Evolutionary conservation across 495 filamentous ascomycete genomes (phyloP), one percentile per base, ranked within the genome.

Genomic region (Podospora comata): DNA sequence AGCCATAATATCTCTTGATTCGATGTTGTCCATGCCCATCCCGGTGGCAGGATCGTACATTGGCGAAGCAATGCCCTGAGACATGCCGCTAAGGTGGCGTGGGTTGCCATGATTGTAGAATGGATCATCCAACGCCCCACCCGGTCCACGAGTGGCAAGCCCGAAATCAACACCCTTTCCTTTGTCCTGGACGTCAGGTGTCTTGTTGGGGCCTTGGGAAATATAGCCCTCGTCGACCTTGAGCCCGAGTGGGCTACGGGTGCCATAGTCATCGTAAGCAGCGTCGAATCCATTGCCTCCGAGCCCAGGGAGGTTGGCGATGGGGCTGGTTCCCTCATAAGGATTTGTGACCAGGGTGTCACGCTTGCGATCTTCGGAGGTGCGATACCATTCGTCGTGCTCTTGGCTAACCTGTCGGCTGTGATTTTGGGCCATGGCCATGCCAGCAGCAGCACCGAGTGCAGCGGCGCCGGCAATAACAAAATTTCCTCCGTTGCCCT

Each of bases 1-100:
- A 55, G 95, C 93, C 70, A 98, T 89, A 72, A 99, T 96, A 76
- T 99, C 96, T 79, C 97, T 94, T 5, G 92, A 97, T 77, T 99
- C 89, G 67, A 99, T 99, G 54, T 89, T 85, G 69, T 98, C 94
- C 68, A 97, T 91, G 39, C 94, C 94, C 62, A 85, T 87, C 30
- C 96, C 95, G 5, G 92, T 97, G 23, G 94, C 86, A 68, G 92
- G 89, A 76, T 98, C 95, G 73, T 97, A 98, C 19, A 97, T 79
- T 5, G 93, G 94, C 11, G 92, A 94, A 44, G 85, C 87, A 88
- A 93, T 91, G 18, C 91, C 91, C 72, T 97, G 93, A 18, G 95
- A 97, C 78, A 96, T 91, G 19, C 92, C 94, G 72, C 93, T 97
- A 57, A 95, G 79, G 70, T 94, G 87, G 58, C 92, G 86, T 19